These are phyloP conservation scores for Epicoccum sorghinum DNA, from an alignment of 2,329 filamentous ascomycete species.

Conservation along the genomic window DNA sequence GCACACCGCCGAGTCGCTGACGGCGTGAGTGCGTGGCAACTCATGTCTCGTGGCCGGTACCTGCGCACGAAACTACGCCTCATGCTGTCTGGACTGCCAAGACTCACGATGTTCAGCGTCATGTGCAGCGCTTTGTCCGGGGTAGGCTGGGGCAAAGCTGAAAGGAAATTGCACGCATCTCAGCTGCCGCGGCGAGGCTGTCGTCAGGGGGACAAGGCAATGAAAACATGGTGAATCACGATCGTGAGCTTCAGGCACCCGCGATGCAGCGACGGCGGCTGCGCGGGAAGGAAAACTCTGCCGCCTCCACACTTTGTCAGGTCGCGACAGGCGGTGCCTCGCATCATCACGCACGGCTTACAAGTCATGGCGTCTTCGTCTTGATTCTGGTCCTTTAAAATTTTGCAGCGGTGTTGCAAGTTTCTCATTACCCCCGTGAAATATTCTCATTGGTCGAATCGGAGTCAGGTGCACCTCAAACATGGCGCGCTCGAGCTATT, in stretches of 20 bases:
- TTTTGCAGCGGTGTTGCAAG: conserved; percentile 29
- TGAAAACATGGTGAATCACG: conserved; percentile 14
- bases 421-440: conserved; percentile 39
- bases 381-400: conserved; percentile 21
- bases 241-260: conserved; percentile 14
- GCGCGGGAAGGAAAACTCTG: conserved; percentile 25
- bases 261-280: conserved; percentile 18
- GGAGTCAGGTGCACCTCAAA: conserved; percentile 32
- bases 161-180: conserved; percentile 10
- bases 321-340: conserved; percentile 20
- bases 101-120: conserved; percentile 46
- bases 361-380: conserved; percentile 28
- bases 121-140: conserved; percentile 26
- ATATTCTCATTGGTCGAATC: conserved; percentile 15
- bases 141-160: conserved; percentile 4
- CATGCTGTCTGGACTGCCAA: conserved; percentile 21
- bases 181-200: conserved; percentile 2
- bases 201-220: conserved; percentile 9
- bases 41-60: conserved; percentile 15
- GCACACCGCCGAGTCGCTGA: conserved; percentile 14
- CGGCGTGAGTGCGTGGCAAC: conserved; percentile 12
- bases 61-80: conserved; percentile 16
- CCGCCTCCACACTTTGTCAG: conserved; percentile 28
- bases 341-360: conserved; percentile 22
- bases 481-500: conserved; percentile 33